These are phyloP conservation scores for Trapa bicornis DNA, from an alignment of 345 rosid genomes.

Conservation along the genomic window DNA sequence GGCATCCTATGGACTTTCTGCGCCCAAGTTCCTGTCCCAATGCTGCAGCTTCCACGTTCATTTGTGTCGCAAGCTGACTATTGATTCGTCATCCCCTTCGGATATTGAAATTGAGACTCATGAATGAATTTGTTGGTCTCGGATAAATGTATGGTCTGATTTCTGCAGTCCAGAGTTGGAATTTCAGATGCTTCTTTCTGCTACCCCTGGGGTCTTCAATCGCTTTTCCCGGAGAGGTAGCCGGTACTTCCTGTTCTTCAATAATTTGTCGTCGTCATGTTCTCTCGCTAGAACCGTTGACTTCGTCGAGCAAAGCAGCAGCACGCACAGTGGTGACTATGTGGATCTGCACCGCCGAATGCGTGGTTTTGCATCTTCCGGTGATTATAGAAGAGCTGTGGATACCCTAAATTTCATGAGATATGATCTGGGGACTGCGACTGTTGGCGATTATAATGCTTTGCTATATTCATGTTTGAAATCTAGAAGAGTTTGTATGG, in stretches of 20 bases:
- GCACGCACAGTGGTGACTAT: slow-evolving; percentile 5
- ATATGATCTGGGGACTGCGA: slow-evolving; percentile 16
- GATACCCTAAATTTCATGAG: slow-evolving; percentile 18
- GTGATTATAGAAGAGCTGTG: slow-evolving; percentile 20
- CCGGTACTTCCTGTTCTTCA: slow-evolving; percentile 1
- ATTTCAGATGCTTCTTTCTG: neutral
- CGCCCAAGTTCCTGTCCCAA: too few species aligned
- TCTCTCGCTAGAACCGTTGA: slow-evolving; percentile 11
- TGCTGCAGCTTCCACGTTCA: too few species aligned
- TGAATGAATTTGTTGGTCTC: too few species aligned
- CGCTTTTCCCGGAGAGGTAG: neutral
- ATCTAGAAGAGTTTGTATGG: slow-evolving; percentile 8
- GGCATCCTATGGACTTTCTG: too few species aligned
- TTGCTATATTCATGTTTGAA: slow-evolving; percentile 17
- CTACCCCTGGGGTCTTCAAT: neutral
- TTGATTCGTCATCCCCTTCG: too few species aligned
- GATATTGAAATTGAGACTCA: too few species aligned
- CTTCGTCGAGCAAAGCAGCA: neutral
- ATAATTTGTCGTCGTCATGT: slow-evolving; percentile 13
- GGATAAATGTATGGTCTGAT: too few species aligned
- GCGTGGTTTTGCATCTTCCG: slow-evolving; percentile 17
- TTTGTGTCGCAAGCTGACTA: too few species aligned
- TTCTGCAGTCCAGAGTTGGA: too few species aligned
- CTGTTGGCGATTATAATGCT: slow-evolving; percentile 24
- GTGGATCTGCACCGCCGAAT: slow-evolving; percentile 15